A percentile compares a stretch with the other conserved stretches of the same genome.
Evolutionary conservation across 2,329 filamentous ascomycete genomes (phyloP).

Genomic region (Fusarium palustre): DNA sequence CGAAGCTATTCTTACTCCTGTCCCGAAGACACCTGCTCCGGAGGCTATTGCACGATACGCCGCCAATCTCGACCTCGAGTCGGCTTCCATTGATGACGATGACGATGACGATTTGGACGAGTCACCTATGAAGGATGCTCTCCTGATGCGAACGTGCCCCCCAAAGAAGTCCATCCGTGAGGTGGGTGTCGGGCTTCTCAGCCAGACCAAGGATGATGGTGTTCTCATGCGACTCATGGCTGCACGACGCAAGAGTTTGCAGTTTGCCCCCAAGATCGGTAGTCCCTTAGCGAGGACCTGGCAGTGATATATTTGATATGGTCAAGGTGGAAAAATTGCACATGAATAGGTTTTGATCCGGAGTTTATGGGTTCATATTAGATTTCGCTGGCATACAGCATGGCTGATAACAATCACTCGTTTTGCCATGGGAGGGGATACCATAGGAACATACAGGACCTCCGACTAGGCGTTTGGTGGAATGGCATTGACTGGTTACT

Average conservation of each 20-base stretch:
- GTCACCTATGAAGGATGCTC: constrained; percentile 52
- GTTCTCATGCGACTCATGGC: constrained; percentile 74
- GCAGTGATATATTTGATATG: constrained; percentile 48
- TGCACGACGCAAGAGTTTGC: constrained; percentile 79
- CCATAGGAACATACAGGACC: constrained; percentile 40
- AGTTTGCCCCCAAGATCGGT: constrained; percentile 79
- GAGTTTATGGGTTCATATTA: constrained; percentile 33
- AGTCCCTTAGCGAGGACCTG: constrained; percentile 75
- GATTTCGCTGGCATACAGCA: constrained; percentile 25
- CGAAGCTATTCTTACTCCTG: constrained; percentile 63
- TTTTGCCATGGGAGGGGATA: constrained; percentile 42
- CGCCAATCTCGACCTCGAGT: constrained; percentile 60
- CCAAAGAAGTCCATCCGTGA: constrained; percentile 62
- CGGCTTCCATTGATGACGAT: constrained; percentile 54
- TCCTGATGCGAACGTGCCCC: constrained; percentile 66
- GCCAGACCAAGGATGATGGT: constrained; percentile 64
- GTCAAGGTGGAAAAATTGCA: constrained; percentile 21
- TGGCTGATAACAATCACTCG: constrained; percentile 40
- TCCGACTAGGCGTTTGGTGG: constrained; percentile 38
- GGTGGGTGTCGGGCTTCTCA: constrained; percentile 60
- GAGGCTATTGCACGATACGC: constrained; percentile 66
- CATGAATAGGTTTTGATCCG: constrained; percentile 28
- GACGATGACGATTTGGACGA: constrained; percentile 42
- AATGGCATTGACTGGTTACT: constrained; percentile 23
- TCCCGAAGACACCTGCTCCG: constrained; percentile 69